Base-by-base conservation (phyloP, 495 filamentous ascomycete genomes). In the Penicillium manginii region DNA sequence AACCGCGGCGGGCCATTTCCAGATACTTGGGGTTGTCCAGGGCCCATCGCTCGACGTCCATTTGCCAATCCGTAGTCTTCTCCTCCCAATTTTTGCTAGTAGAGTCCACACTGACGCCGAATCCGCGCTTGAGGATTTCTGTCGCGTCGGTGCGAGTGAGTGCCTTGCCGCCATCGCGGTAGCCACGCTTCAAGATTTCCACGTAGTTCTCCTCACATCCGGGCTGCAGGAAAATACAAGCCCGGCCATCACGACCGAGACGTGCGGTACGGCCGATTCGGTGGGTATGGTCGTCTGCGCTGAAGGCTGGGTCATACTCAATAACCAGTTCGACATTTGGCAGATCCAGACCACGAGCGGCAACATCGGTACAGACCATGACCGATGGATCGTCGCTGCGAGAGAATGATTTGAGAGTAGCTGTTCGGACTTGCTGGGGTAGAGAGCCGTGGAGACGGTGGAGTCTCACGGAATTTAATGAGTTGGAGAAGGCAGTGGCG, bases 401-500 rank as follows among this genome's bases (percentile, higher is more conserved):
- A 22, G 88, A 83, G 76, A 94, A 98, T 14, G 90, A 83, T 45
- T 84, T 78, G 9, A 98, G 84, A 0, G 94, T 96, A 2, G 90
- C 80, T 2, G 92, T 94, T 43, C 96, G 90, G 52, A 92, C 84
- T 6, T 88, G 83, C 72, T 98, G 94, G 1, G 89, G 82, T 7
- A 98, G 84, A n/a, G 93, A 97, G 39, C 94, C 94, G 73, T 98
- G 96, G 26, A 98, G 88, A 63, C 88, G 88, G 70, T 93, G 86
- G n/a, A 97, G 69, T 7, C 83, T 84, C 18, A 96, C 84, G 2
- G 78, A 74, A 57, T 85, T 83, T 15, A 79, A 56, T 46, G 78
- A 54, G 29, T 74, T 82, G 17, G 81, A 82, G 35, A 86, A 78
- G 14, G 76, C 73, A 12, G 74, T 75, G 10, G 75, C 81, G 50